Base-by-base conservation (phyloP, 352 stramenopile species). In the Globisporangium alternatum region DNA sequence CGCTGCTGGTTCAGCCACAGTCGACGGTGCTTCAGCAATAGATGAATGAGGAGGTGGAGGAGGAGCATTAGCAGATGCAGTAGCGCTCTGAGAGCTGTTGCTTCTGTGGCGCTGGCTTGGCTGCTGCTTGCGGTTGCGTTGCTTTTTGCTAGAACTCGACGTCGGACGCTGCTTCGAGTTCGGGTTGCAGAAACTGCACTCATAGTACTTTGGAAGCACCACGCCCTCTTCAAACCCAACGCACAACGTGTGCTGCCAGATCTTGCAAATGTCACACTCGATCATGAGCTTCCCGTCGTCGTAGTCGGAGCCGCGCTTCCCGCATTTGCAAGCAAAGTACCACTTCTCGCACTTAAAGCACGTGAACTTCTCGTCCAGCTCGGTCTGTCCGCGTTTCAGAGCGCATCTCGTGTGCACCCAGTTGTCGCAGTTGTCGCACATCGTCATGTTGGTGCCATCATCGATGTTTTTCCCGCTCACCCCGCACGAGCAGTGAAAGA, bases 231-330 rank as follows among this genome's bases (percentile, higher is more conserved):
- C 69, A n/a, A 93, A 81, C 0, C 75, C 72, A 3, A 77, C 81
- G 54, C 86, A 95, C 30, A 67, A 43, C 0, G 84, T 91, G 54
- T 95, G 86, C 54, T 91, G 78, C 86, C 86, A 95, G 6, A 74
- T 86, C 47, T 83, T 72, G 61, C 81, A 90, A 39, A 56, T 67
- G 45, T 88, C 81, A 41, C 81, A 90, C 62, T 86, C 74, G 45
- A 90, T 82, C 81, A 90, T 89, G 37, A 70, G 75, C 9, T 66
- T 74, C 45, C 81, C 81, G 47, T 90, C 81, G 61, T 90, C 81
- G 48, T 79, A 82, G 56, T 88, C 86, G 22, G 80, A 74, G 43
- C 81, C 66, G 41, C 67, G 74, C 13, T 78, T 48, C 21, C 80
- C 80, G 41, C 80, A 89, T 12, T 67, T 78, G 55, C 81, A 90